Base-by-base conservation (phyloP, 73 alveolate genomes). In the Paramecium caudatum region DNA sequence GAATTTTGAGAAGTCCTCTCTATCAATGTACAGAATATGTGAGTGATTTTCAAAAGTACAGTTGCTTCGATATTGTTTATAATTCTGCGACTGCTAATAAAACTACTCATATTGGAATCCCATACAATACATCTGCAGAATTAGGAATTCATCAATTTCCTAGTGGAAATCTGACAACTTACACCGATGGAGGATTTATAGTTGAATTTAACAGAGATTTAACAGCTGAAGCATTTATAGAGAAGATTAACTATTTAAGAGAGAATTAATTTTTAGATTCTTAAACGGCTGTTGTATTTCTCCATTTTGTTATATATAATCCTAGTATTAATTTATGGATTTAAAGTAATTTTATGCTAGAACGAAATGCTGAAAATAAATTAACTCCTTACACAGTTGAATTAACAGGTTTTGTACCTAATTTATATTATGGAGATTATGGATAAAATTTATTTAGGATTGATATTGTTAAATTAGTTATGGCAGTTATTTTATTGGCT, bases 181-280 rank as follows among this genome's bases (percentile, higher is more conserved):
- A 39, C 6, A 39, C 43, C 8, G 88, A 39, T 74, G 88, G 88
- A 19, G 88, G 88, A 41, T 74, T 21, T 45, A 68, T 74, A 1
- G 68, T 37, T 2, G 88, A 74, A 41, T 74, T 74, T 43, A 74
- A 74, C 43, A 74, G 88, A 17, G 88, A 74, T 43, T 39, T 74
- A 12, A 74, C 88, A 12, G 43, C 47, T 17, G 88, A 74, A 16
- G 33, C 62, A 1, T 74, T 74, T 74, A 34, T 27, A 74, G 62
- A 74, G 32, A 45, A 19, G 10, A 39, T 74, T 5, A 74, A 74
- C 12, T 8, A 74, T 5, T 21, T 74, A 19, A 74, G 47, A 74
- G 16, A 13, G 16, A 27, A 45, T 21, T 21, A 36, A 12, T 74
- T 37, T 74, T 21, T 45, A 27, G 88, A 74, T 74, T 63, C 43